Base-by-base conservation (phyloP, 2,329 filamentous ascomycete species). In the Moelleriella libera region DNA sequence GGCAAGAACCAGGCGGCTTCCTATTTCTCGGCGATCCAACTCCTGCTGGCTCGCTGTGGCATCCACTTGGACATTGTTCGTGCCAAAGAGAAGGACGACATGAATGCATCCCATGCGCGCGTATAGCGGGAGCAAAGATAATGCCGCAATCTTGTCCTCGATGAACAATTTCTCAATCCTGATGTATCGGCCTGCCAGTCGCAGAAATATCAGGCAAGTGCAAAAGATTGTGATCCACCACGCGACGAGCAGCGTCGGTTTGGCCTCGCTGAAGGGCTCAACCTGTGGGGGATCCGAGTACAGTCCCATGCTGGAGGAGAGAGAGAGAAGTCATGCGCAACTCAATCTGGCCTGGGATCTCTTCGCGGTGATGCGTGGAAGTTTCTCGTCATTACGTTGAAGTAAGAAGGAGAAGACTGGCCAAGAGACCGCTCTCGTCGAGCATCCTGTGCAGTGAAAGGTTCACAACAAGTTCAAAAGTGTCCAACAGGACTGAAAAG, bases 181-280 rank as follows among this genome's bases (percentile, higher is more conserved):
- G 34, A 94, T 74, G 63, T 87, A 92, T 51, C 89, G 82, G 44
- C 89, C 89, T 49, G 70, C 70, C 30, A 94, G 67, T 11, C 89
- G 78, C 47, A 88, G 71, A 29, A 88, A 60, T 53, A 96, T 94
- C 55, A 95, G 85, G 49, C 80, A 78, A 29, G 85, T 71, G 50
- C 87, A 83, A 61, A 89, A 89, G 5, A 78, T 68, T 28, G 86
- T 89, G 53, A 84, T 88, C 88, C 89, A 96, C 88, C 88, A 95
- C 60, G 84, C 89, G 56, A 94, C 88, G 52, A 96, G 72, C 45
- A 96, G 71, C 1, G 88, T 94, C 12, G 89, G 86, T 60, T 92
- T 90, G 65, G 89, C 82, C 43, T 71, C 55, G 50, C 63, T 57
- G 53, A 67, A 67, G 3, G 60, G 54, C 50, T 65, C 64, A 45